Conservation (phyloP, 306 rosid genomes). For the Cucurbita maxima region DNA sequence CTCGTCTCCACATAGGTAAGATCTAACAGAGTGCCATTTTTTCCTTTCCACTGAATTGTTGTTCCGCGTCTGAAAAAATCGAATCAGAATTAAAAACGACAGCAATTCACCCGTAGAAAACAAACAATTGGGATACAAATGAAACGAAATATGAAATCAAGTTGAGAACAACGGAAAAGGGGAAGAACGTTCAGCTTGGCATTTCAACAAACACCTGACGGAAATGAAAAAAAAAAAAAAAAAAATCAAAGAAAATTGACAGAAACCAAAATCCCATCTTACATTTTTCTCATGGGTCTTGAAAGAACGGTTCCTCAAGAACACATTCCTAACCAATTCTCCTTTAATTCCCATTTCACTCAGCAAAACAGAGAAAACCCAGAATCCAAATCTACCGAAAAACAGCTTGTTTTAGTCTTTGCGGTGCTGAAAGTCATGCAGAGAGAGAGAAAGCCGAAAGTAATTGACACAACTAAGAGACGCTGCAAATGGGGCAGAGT, state of each 20-base stretch:
- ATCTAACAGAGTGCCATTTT: conserved; percentile 65
- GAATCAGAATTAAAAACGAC: neutral
- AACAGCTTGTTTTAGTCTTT: conserved; percentile 10
- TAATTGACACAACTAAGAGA: neutral
- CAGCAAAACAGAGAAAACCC: conserved; percentile 2
- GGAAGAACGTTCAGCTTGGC: neutral
- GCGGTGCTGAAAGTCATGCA: conserved; percentile 21
- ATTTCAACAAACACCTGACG: neutral
- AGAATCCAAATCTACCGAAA: conserved; percentile 13
- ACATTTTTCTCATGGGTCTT: conserved; percentile 44
- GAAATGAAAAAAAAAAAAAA: neutral
- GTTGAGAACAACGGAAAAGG: neutral
- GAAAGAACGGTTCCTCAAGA: conserved; percentile 41
- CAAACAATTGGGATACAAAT: neutral
- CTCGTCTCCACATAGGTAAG: conserved; percentile 85
- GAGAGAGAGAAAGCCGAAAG: conserved; percentile 2
- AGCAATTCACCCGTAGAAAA: neutral
- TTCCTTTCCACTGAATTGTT: conserved; percentile 39
- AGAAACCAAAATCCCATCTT: conserved; percentile 12
- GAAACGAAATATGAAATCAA: neutral
- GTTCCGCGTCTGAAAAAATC: conserved; percentile 30
- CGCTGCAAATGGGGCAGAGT: neutral
- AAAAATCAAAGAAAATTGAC: neutral
- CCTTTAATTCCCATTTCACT: conserved; percentile 64
- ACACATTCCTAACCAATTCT: conserved; percentile 64